Evolutionary conservation across 208 protist genomes (phyloP).

Genomic region (Naegleria lovaniensis): DNA sequence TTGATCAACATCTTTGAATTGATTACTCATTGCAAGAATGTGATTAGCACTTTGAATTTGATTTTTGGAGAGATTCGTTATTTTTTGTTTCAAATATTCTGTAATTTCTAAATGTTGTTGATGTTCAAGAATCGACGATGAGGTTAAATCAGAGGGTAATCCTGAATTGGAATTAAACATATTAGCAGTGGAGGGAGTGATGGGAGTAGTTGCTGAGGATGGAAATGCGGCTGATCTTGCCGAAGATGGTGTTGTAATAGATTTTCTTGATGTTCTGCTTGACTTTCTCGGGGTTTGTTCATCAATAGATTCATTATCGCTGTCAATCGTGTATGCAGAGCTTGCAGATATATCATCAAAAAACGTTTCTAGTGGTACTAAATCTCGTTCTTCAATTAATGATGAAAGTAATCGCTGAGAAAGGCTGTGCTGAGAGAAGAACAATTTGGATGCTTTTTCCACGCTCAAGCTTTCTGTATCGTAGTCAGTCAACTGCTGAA

Average conservation of each 20-base stretch:
- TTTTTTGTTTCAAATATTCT: not conserved
- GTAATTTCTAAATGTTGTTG: not conserved
- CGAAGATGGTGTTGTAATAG: not conserved
- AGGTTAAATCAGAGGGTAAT: not conserved
- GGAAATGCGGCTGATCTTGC: not conserved
- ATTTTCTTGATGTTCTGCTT: not conserved
- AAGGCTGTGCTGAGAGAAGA: not conserved
- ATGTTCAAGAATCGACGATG: not conserved
- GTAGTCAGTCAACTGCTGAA: not conserved
- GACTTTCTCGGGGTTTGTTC: not conserved
- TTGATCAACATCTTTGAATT: slow-evolving; percentile 7
- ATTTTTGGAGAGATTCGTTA: not conserved
- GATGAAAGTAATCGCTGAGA: not conserved
- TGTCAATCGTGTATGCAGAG: not conserved
- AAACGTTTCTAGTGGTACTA: not conserved
- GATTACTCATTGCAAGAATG: not conserved
- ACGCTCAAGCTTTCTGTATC: not conserved
- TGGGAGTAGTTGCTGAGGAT: not conserved
- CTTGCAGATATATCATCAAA: not conserved
- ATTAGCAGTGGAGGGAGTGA: not conserved
- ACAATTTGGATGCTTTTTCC: not conserved
- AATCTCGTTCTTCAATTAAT: not conserved
- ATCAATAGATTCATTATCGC: not conserved
- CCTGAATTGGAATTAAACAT: not conserved
- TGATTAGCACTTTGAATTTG: not conserved